A percentile compares a stretch with the other conserved stretches of the same genome.
These are phyloP conservation scores for Cnidoscolus chayamansa DNA, from an alignment of 441 rosid genomes.

Conservation along the genomic window DNA sequence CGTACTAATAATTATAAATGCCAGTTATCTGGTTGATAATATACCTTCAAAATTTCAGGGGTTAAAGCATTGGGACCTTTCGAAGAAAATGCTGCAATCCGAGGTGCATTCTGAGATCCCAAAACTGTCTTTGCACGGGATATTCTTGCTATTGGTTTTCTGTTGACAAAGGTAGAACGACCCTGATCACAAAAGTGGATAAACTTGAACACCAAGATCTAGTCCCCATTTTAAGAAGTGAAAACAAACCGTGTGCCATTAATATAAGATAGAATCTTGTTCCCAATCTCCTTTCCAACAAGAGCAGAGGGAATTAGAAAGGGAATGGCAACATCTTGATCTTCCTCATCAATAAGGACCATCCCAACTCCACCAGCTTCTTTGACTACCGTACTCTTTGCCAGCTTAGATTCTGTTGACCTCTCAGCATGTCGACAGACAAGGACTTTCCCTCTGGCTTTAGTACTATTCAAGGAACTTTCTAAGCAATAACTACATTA, in stretches of 20 bases:
- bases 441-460: constrained; percentile 48
- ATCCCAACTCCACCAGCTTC: constrained; percentile 58
- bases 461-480: constrained; percentile 52
- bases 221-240: constrained; percentile 1
- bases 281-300: constrained; percentile 41
- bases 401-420: constrained; percentile 50
- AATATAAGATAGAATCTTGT: constrained; percentile 42
- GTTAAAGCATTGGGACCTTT: constrained; percentile 69
- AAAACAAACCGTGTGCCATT: constrained; percentile 37
- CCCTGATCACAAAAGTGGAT: constrained; percentile 13
- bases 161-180: constrained; percentile 18
- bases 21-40: background rate
- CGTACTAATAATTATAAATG: background rate
- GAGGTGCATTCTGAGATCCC: constrained; percentile 54
- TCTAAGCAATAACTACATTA: constrained; percentile 49
- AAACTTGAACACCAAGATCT: background rate
- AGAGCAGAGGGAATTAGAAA: constrained; percentile 51
- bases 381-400: constrained; percentile 43
- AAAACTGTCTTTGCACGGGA: constrained; percentile 48
- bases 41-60: constrained; percentile 69
- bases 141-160: constrained; percentile 43
- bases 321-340: constrained; percentile 57
- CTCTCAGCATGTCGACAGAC: constrained; percentile 53
- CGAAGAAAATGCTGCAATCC: constrained; percentile 60
- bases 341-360: constrained; percentile 48